These are phyloP conservation scores for Malassezia cuniculi DNA, from an alignment of 1,284 basidiomycete genomes.

Conservation along the genomic window DNA sequence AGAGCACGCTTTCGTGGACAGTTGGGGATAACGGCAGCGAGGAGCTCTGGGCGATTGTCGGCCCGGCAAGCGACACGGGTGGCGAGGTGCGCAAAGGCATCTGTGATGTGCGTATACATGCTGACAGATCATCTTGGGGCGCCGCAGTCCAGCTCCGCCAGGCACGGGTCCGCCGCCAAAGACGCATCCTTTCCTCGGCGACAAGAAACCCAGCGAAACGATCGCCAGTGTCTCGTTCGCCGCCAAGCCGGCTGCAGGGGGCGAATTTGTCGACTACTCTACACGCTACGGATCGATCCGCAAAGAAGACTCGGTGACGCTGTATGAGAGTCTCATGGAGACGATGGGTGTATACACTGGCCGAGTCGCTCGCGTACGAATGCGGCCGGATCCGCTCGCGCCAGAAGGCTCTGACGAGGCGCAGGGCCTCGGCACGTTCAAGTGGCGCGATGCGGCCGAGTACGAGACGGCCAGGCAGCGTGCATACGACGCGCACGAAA, in stretches of 20 bases:
- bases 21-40: slow-evolving; percentile 17
- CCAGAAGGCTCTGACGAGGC: not conserved
- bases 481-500: slow-evolving; percentile 13
- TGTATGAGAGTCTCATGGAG: slow-evolving; percentile 37
- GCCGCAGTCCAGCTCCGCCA: not conserved
- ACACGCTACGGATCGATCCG: slow-evolving; percentile 40
- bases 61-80: slow-evolving; percentile 24
- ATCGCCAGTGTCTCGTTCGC: slow-evolving; percentile 33
- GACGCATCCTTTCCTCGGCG: slow-evolving; percentile 20
- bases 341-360: slow-evolving; percentile 26
- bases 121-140: slow-evolving; percentile 1
- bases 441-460: slow-evolving; percentile 17
- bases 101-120: slow-evolving; percentile 11
- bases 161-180: not conserved
- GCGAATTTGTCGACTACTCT: slow-evolving; percentile 34
- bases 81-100: slow-evolving; percentile 22
- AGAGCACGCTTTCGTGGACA: slow-evolving; percentile 17
- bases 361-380: slow-evolving; percentile 17
- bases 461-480: slow-evolving; percentile 3
- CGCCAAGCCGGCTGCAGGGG: slow-evolving; percentile 7
- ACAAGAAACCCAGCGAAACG: not conserved
- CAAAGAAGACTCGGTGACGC: slow-evolving; percentile 29
- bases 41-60: slow-evolving; percentile 38
- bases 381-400: slow-evolving; percentile 31
- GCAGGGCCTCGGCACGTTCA: slow-evolving; percentile 17